Evolutionary conservation across 2,329 filamentous ascomycete genomes (phyloP), one percentile per base, ranked within the genome.

Genomic region (Alternaria triticina): DNA sequence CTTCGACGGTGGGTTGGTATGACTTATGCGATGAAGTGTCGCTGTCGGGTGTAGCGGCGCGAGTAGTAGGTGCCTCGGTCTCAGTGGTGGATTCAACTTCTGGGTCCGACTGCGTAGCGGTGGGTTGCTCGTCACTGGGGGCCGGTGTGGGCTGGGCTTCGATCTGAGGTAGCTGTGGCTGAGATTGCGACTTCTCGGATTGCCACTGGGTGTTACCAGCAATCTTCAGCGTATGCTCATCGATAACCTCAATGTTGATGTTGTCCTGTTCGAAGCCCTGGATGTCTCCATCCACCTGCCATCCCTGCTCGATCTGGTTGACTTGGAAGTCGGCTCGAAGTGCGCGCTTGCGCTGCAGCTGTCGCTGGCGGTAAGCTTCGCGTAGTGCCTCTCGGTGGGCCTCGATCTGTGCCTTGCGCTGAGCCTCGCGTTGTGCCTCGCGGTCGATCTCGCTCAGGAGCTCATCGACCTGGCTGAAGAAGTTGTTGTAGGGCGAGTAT

Each of bases 1-100:
- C 77, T 47, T 79, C 77, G 1, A 79, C 76, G 11, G 77, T 79
- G 1, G 77, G 40, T 47, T 79, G 76, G 57, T 79, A 78, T 3
- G 77, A 79, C 57, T 73, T 77, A 27, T 74, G 74, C 3, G 71
- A 75, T 23, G 66, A 59, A 3, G 74, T 77, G 22, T 79, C 76
- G 60, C 71, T 75, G 22, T 78, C 74, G 54, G 70, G 64, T 9
- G 70, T 72, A 17, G 59, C 66, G 17, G 64, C 60, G 13, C 66
- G 63, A 22, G 61, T 43, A 5, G 66, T 62, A 4, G 65, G 60
- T 8, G 59, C 62, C 23, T 68, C 67, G 2, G 61, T 17, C 17
- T 65, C 60, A 0, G 59, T 52, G 15, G 54, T 33, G 7, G 43
- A 44, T 12, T 69, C 66, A 4, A 49, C 54, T 23, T 71, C 70